Conservation (phyloP, 2,329 filamentous ascomycete genomes). For the Diplodia sapinea region DNA sequence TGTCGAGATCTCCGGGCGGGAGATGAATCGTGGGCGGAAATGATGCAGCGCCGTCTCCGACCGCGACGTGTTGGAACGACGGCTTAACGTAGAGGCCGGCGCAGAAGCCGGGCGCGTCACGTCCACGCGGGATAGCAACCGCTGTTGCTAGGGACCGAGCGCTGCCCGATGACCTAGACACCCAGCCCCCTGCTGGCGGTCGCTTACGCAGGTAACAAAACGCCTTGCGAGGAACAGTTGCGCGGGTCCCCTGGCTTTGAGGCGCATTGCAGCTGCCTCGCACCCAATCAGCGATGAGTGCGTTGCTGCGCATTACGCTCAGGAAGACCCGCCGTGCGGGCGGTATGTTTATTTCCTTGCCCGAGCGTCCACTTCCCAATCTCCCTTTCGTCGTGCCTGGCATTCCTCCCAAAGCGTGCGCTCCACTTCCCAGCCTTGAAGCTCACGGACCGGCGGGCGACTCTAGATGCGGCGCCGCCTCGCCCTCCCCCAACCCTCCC, state of each 20-base stretch:
- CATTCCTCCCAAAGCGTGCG: slow-evolving; percentile 26
- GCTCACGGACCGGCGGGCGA: slow-evolving; percentile 19
- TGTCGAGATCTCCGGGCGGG: slow-evolving; percentile 17
- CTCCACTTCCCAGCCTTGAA: slow-evolving; percentile 11
- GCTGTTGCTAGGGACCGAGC: neutral
- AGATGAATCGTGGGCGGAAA: slow-evolving; percentile 24
- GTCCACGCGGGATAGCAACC: neutral
- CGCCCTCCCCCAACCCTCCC: slow-evolving; percentile 26
- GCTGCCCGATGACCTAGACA: slow-evolving; percentile 14
- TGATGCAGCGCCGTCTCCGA: slow-evolving; percentile 5
- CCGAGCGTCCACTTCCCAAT: slow-evolving; percentile 28
- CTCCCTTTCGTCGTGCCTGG: slow-evolving; percentile 27
- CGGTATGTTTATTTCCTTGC: slow-evolving; percentile 31
- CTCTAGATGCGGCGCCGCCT: slow-evolving; percentile 31
- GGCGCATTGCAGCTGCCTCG: slow-evolving; percentile 20
- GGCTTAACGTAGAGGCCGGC: neutral
- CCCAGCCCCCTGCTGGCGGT: slow-evolving; percentile 6
- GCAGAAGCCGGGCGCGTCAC: neutral
- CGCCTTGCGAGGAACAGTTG: neutral
- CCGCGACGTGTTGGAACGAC: neutral
- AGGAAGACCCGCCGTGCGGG: slow-evolving; percentile 18
- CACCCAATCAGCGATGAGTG: slow-evolving; percentile 15
- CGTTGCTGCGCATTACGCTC: slow-evolving; percentile 28
- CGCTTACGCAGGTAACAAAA: slow-evolving; percentile 21
- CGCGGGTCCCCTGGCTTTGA: slow-evolving; percentile 21